Conservation (phyloP, 352 stramenopile species). For the Phytophthora hibernalis region DNA sequence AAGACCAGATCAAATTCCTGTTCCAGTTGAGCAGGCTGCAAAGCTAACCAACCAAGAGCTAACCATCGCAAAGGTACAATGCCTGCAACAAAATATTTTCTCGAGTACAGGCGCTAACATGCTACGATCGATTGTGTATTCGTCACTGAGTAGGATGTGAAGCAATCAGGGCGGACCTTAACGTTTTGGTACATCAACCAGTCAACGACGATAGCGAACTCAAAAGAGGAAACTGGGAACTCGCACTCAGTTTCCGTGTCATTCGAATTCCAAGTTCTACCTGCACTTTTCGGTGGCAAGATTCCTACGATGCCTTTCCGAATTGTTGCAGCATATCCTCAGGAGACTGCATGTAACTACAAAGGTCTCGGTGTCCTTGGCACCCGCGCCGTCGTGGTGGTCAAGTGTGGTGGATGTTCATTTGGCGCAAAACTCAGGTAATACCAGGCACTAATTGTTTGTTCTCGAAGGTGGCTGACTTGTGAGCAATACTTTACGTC, state of each 20-base stretch:
- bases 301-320: conserved; percentile 60
- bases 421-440: conserved; percentile 75
- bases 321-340: conserved; percentile 65
- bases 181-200: conserved; percentile 68
- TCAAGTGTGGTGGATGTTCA: conserved; percentile 73
- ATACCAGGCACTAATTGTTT: too few species aligned
- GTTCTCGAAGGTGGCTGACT: not conserved
- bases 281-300: conserved; percentile 61
- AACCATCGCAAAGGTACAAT: conserved; percentile 35
- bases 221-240: conserved; percentile 4
- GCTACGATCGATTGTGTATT: not conserved
- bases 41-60: conserved; percentile 61
- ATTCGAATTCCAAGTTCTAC: conserved; percentile 53
- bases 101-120: not conserved
- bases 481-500: not conserved
- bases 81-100: not conserved
- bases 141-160: conserved; percentile 44
- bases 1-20: conserved; percentile 35
- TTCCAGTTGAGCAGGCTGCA: conserved; percentile 29
- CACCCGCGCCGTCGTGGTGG: conserved; percentile 66
- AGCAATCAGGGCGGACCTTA: conserved; percentile 45
- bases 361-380: conserved; percentile 66
- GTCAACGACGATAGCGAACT: not conserved
- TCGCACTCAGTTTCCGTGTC: conserved; percentile 13
- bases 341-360: conserved; percentile 74